phyloP scores from a whole-genome alignment of 1,284 basidiomycete genomes.

The Amylostereum chailletii region DNA sequence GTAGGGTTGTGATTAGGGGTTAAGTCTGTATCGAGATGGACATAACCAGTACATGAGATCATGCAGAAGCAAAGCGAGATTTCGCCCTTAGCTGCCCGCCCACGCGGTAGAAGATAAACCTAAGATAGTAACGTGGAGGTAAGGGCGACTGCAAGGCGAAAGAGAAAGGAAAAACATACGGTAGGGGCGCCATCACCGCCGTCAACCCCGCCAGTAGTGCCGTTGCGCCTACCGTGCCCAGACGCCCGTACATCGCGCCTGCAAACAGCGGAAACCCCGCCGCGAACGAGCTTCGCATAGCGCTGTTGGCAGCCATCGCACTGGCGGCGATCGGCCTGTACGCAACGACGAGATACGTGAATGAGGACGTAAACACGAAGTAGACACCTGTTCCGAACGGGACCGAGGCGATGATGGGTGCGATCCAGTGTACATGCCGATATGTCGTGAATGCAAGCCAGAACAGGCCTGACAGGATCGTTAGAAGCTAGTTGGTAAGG shows the following conservation, averaged over 20 bases:
- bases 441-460: conserved; percentile 72
- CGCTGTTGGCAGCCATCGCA: conserved; percentile 69
- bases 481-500: neutral
- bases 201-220: conserved; percentile 69
- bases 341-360: conserved; percentile 64
- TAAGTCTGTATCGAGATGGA: no score
- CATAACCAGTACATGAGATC: no score
- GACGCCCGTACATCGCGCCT: conserved; percentile 41
- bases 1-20: no score
- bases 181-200: conserved; percentile 62
- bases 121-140: conserved; percentile 7
- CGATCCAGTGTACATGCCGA: conserved; percentile 61
- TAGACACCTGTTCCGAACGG: conserved; percentile 54
- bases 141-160: neutral
- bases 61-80: conserved; percentile 24
- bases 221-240: conserved; percentile 70
- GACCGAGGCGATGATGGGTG: conserved; percentile 54
- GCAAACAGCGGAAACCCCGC: conserved; percentile 71
- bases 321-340: conserved; percentile 74
- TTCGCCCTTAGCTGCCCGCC: conserved; percentile 29
- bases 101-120: conserved; percentile 31
- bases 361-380: conserved; percentile 59
- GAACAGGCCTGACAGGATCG: conserved; percentile 40
- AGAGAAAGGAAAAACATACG: conserved; percentile 32
- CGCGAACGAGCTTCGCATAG: conserved; percentile 58